Evolutionary conservation across 192 early-diverging fungal genomes (phyloP), one percentile per base, ranked within the genome.

Genomic region (Coemansia aciculifera): DNA sequence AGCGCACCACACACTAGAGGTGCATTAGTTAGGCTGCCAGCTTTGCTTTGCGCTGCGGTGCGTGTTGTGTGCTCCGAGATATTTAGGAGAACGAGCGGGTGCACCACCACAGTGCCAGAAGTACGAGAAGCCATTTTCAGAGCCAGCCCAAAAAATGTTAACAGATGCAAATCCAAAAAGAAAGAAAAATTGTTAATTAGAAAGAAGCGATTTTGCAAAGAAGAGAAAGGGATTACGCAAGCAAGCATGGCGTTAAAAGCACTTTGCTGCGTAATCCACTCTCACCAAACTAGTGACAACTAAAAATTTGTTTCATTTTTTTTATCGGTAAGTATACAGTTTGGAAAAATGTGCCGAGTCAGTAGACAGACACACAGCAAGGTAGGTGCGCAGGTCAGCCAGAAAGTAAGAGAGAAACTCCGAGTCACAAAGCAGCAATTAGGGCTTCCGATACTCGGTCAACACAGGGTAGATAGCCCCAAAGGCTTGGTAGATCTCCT

Each of bases 401-500:
- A 27, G 24, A 39, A 39, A 31, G 48, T 29, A 24, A 38, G 39
- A 62, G 48, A 48, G 31, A 23, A 23, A 12, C 27, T 54, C 9
- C 51, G 12, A 7, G n/a, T 1, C 21, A 23, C 34, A 13, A 23
- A 3, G 59, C 59, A 24, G 34, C 59, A 13, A 13, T 62, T 62
- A 84, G 29, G 74, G 81, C 81, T 94, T 94, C 52, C 90, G 84
- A 85, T 92, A 94, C 75, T 94, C 90, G 24, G 88, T 87, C 75
- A 99, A 84, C 77, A 99, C 96, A 59, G 97, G 97, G 78, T 97
- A 99, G 73, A 99, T 99, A 63, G 92, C 89, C 69, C 96, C 91
- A 84, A 99, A 99, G 51, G 97, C 97, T 74, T 94, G 89, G 73
- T 99, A 98, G 67, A 99, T 99, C 81, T 99, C 95, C 64, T 94